Evolutionary conservation across 2,329 filamentous ascomycete genomes (phyloP).

Genomic region (Talaromyces pinophilus): DNA sequence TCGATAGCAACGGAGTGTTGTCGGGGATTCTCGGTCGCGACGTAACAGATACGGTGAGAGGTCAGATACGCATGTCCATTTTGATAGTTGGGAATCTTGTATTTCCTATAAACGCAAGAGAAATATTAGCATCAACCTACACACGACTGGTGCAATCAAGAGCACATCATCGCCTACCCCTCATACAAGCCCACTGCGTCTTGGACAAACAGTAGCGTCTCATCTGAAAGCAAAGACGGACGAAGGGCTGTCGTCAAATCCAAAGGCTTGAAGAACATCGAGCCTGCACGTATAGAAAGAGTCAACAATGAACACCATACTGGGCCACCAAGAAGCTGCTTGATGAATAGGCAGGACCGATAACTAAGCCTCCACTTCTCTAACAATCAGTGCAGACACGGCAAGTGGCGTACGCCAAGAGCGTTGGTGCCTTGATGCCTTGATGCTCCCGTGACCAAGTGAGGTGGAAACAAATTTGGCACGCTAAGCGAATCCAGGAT

Average conservation of each 20-base stretch:
- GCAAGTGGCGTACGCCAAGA: conserved; percentile 21
- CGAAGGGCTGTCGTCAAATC: conserved; percentile 95
- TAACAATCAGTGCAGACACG: neutral
- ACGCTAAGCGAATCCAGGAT: conserved; percentile 26
- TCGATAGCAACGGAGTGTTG: conserved; percentile 82
- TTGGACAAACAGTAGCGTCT: conserved; percentile 93
- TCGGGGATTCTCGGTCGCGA: conserved; percentile 82
- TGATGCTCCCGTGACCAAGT: conserved; percentile 8
- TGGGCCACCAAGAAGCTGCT: conserved; percentile 18
- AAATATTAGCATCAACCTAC: conserved; percentile 22
- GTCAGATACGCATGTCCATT: conserved; percentile 96
- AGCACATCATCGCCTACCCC: conserved; percentile 63
- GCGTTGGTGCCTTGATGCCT: conserved; percentile 15
- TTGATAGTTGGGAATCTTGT: conserved; percentile 90
- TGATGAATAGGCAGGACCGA: neutral
- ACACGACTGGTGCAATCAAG: neutral
- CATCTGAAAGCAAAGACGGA: conserved; percentile 88
- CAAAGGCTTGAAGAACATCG: conserved; percentile 95
- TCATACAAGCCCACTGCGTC: conserved; percentile 97
- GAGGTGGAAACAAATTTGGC: conserved; percentile 19
- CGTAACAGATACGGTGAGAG: conserved; percentile 92
- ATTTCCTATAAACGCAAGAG: conserved; percentile 66
- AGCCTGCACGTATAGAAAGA: conserved; percentile 49
- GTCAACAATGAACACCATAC: conserved; percentile 24
- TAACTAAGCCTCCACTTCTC: neutral